A percentile compares a stretch with the other conserved stretches of the same genome.
phyloP scores from a whole-genome alignment of 257 asterid species.

The Nicotiana undulata region DNA sequence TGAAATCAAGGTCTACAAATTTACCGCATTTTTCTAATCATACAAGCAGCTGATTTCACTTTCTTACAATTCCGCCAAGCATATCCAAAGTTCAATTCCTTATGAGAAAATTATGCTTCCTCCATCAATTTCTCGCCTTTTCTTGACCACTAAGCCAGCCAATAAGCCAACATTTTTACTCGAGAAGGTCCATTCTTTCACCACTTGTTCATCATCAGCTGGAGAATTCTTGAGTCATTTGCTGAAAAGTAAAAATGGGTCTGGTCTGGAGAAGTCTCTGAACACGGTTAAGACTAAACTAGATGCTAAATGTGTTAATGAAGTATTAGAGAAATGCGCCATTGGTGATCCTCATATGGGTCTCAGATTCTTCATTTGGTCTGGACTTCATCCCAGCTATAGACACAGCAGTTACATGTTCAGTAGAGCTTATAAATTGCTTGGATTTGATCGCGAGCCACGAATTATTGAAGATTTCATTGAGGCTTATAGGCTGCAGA shows the following conservation, averaged over 20 bases:
- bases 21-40: neutral
- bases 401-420: constrained; percentile 51
- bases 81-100: neutral
- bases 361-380: constrained; percentile 82
- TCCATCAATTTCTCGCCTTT: constrained; percentile 22
- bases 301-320: constrained; percentile 42
- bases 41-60: neutral
- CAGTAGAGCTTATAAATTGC: constrained; percentile 48
- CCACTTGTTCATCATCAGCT: constrained; percentile 39
- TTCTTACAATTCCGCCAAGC: neutral
- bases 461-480: constrained; percentile 35
- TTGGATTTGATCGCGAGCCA: constrained; percentile 43
- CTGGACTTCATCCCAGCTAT: constrained; percentile 61
- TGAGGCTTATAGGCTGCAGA: constrained; percentile 41
- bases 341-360: constrained; percentile 54
- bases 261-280: constrained; percentile 44
- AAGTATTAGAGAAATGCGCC: constrained; percentile 48
- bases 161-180: constrained; percentile 15
- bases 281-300: constrained; percentile 37
- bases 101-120: neutral
- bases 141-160: constrained; percentile 15
- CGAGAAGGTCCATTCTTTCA: constrained; percentile 13
- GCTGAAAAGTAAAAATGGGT: constrained; percentile 29
- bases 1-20: neutral
- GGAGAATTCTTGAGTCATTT: constrained; percentile 42